Evolutionary conservation across 768 basidiomycete species (phyloP), one percentile per base, ranked within the genome.

Genomic region (Pleurotus ostreatus): DNA sequence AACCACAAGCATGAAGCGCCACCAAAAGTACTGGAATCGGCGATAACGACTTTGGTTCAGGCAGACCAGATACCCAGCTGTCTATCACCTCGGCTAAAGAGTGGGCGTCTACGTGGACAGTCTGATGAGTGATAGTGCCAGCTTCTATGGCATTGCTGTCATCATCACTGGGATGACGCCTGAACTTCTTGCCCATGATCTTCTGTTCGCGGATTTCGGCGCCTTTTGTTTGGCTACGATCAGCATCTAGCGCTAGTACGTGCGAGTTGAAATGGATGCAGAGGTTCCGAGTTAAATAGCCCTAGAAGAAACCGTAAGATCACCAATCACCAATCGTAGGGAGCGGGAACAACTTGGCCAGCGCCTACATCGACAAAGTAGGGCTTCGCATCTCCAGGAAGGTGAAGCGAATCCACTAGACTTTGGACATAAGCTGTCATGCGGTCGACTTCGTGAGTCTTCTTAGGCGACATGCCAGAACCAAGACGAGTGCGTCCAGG

Each of bases 1-100:
- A 84, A 3, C 89, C 89, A 60, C 89, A 91, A 1, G 87, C 86
- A 60, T 91, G 89, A 37, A 91, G 74, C 15, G 83, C 89, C 26
- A 89, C 79, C 43, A 90, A 70, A 23, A 87, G 68, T 7, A 88
- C 77, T 1, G 84, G 83, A 20, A 69, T 63, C 5, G 65, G 70
- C 49, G 9, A 18, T 8, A n/a, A 39, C 7, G 16, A n/a, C 5
- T 58, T 47, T 5, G 43, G 16, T 22, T 49, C 47, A 45, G 64
- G 59, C 16, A 30, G 13, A 49, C 57, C 61, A 12, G 49, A 46
- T 18, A 86, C 65, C 88, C 88, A 89, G 20, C 77, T 74, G 55
- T 77, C 68, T 15, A 86, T 71, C 5, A 79, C 66, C 0, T 62
- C 57, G 2, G 78, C 63, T 5, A 91, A 69, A 4, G 79, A 74